A percentile compares a stretch with the other conserved stretches of the same genome.
Evolutionary conservation across 805 yeast genomes (phyloP).

Genomic region (Kodamaea restingae): DNA sequence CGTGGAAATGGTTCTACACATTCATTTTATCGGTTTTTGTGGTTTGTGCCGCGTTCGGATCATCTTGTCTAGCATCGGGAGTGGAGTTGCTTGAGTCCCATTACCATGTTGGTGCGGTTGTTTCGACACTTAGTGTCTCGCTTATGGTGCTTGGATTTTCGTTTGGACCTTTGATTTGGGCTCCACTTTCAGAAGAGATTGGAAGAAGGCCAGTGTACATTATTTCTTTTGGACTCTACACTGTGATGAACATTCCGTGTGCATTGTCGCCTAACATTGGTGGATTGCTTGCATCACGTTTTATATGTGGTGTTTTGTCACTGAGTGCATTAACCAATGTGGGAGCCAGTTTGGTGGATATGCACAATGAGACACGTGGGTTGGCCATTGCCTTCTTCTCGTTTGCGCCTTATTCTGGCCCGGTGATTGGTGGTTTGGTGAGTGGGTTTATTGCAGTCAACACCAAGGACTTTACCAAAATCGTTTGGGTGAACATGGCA

Average conservation of each 20-base stretch:
- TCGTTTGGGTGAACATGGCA: conserved; percentile 91
- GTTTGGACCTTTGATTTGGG: conserved; percentile 85
- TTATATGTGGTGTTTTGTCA: conserved; percentile 82
- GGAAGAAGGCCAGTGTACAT: conserved; percentile 85
- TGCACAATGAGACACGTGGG: conserved; percentile 80
- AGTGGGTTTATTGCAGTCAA: conserved; percentile 80
- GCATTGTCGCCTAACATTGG: conserved; percentile 82
- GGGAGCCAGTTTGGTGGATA: conserved; percentile 88
- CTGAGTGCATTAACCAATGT: conserved; percentile 81
- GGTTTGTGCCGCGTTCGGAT: conserved; percentile 88
- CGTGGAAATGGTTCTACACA: conserved; percentile 62
- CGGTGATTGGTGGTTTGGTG: conserved; percentile 83
- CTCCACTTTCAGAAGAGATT: conserved; percentile 79
- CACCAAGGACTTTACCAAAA: conserved; percentile 62
- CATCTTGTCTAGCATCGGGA: conserved; percentile 88
- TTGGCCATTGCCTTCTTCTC: conserved; percentile 88
- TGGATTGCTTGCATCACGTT: conserved; percentile 74
- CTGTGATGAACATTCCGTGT: conserved; percentile 80
- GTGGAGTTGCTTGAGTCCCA: conserved; percentile 61
- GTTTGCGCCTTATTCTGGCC: conserved; percentile 90
- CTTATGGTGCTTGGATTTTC: conserved; percentile 87
- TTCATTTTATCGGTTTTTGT: conserved; percentile 65
- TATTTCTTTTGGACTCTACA: conserved; percentile 68
- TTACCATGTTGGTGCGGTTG: conserved; percentile 71
- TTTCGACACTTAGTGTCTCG: conserved; percentile 74